Conservation (phyloP, 2,329 filamentous ascomycete genomes). For the Chaetomium sp. region DNA sequence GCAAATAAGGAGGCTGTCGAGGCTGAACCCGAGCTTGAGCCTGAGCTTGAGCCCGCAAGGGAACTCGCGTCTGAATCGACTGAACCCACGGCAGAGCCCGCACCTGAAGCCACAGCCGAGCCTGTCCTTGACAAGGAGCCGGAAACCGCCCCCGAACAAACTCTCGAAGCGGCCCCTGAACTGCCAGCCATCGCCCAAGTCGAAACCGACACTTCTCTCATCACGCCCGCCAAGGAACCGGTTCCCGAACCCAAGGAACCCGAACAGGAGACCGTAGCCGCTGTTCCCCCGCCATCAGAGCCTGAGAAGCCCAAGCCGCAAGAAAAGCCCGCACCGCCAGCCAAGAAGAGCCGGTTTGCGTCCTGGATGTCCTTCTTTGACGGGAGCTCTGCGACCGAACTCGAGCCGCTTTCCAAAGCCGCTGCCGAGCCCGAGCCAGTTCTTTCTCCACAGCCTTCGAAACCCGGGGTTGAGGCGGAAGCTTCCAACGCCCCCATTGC, state of each 20-base stretch:
- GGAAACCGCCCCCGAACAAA: not conserved
- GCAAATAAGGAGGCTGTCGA: constrained; percentile 13
- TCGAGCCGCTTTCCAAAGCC: no score
- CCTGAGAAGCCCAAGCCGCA: no score
- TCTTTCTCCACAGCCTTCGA: not conserved
- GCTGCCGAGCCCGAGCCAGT: not conserved
- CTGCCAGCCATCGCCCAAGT: not conserved
- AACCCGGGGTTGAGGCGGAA: not conserved
- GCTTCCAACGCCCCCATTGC: no score
- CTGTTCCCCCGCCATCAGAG: no score
- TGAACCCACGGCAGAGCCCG: not conserved
- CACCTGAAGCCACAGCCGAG: not conserved
- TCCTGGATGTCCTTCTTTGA: no score
- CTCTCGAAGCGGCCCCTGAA: not conserved
- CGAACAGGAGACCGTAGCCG: no score
- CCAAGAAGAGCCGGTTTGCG: no score
- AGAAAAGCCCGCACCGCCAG: no score
- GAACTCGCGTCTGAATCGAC: not conserved
- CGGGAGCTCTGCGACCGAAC: no score
- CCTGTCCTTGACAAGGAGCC: not conserved
- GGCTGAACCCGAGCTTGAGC: not conserved
- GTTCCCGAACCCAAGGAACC: no score
- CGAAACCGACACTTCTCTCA: not conserved
- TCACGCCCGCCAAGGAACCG: no score
- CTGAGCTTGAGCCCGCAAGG: not conserved